Evolutionary conservation across 495 filamentous ascomycete species (phyloP).

Genomic region (Pyrenula aspistea): DNA sequence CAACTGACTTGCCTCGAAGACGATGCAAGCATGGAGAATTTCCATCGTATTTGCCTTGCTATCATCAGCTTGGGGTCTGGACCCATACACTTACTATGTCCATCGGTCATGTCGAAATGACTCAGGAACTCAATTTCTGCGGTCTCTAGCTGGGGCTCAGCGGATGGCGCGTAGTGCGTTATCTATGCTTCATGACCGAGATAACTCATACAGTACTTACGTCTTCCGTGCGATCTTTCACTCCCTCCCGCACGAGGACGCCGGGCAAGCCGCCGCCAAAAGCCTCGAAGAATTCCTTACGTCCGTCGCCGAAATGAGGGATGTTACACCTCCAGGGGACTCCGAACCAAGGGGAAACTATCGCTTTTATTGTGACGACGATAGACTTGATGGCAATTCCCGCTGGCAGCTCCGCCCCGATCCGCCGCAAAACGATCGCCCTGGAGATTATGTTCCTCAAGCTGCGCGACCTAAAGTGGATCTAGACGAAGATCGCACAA

Average conservation of each 20-base stretch:
- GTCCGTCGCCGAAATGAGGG: not conserved
- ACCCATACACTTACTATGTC: not conserved
- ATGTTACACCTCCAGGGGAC: not conserved
- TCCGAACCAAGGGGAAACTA: not conserved
- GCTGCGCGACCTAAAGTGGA: not conserved
- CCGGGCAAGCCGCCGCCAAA: not conserved
- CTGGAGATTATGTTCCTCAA: not conserved
- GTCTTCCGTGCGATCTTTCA: not conserved
- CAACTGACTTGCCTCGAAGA: not conserved
- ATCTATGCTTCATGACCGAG: not conserved
- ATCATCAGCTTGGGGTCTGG: not conserved
- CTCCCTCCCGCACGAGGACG: not conserved
- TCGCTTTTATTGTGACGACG: not conserved
- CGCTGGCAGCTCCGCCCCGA: not conserved
- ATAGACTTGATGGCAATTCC: not conserved
- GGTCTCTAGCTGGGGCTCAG: not conserved
- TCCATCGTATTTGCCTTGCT: not conserved
- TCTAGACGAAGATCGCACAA: not conserved
- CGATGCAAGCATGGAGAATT: not conserved
- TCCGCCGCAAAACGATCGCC: not conserved
- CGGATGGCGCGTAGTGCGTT: not conserved
- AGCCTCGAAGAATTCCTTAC: not conserved
- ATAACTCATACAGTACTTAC: not conserved
- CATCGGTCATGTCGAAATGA: not conserved
- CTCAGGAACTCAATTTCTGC: not conserved